Evolutionary conservation across 1,139 yeast species (phyloP).

Genomic region (Kazachstania sp.): DNA sequence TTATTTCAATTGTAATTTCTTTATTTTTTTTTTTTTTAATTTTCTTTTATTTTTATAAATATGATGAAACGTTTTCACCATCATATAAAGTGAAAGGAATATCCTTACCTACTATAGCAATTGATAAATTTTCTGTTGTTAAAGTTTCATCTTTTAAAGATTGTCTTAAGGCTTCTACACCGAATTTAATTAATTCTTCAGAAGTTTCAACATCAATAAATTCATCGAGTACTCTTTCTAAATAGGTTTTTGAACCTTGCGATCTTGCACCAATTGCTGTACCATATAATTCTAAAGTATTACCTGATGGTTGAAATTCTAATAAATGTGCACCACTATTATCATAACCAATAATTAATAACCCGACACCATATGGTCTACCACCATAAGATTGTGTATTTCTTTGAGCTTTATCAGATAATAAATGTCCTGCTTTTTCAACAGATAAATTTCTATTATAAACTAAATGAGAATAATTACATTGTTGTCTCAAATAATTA

Average conservation of each 20-base stretch:
- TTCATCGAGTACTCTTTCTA: constrained; percentile 73
- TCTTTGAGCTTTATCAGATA: constrained; percentile 95
- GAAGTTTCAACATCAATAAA: constrained; percentile 48
- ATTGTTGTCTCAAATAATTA: constrained; percentile 82
- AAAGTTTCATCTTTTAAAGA: constrained; percentile 92
- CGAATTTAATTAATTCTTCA: constrained; percentile 76
- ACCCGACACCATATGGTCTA: constrained; percentile 96
- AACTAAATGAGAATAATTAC: constrained; percentile 78
- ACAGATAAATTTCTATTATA: constrained; percentile 84
- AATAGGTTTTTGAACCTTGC: constrained; percentile 93
- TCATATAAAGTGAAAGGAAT: constrained; percentile 68
- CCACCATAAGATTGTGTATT: constrained; percentile 95
- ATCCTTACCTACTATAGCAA: constrained; percentile 83
- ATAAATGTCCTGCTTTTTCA: constrained; percentile 70
- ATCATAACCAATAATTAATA: constrained; percentile 85
- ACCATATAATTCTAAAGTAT: constrained; percentile 82
- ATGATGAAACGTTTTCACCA: constrained; percentile 75
- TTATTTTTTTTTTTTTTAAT: background rate
- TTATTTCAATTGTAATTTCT: no score
- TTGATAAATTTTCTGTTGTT: constrained; percentile 74
- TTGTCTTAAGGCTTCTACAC: constrained; percentile 86
- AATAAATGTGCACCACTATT: constrained; percentile 89
- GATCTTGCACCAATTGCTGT: constrained; percentile 98
- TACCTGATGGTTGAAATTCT: constrained; percentile 95
- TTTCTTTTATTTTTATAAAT: constrained; percentile 16